Evolutionary conservation across 805 yeast species (phyloP), one percentile per base, ranked within the genome.

Genomic region (Saturnispora quitensis): DNA sequence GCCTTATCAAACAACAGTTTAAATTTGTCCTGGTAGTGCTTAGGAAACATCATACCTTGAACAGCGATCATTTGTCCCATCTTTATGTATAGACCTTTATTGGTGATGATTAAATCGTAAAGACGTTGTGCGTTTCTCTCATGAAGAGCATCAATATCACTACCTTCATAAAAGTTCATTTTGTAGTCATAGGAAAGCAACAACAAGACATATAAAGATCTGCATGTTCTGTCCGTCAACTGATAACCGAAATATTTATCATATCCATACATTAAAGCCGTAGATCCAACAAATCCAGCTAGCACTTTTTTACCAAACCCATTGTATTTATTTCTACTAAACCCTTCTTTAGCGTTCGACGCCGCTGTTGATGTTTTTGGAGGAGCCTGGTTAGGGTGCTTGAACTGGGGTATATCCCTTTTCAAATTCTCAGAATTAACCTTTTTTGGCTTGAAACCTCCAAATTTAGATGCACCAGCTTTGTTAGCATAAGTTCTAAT

Each of bases 1-100:
- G 91, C 93, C 47, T 73, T 71, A 61, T 86, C 93, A 59, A 83
- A 86, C 47, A 86, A 66, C 52, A 68, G 65, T 13, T 73, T 69
- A 60, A 86, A 81, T 58, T 76, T 67, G 40, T 70, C 73, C 56
- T 81, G 87, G 65, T 71, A 84, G 20, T 80, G 83, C 35, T 70
- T 64, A 2, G 95, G 95, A 56, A 86, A 77, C 59, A 83, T 71
- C 27, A 75, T 67, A 0, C 88, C 81, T 62, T 86, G 93, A 60
- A 85, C 80, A 2, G 93, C 91, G 45, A 86, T 74, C 48, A 86
- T 82, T 71, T 86, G 93, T 24, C 93, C 95, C 58, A 84, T 65
- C 63, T 86, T 86, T 63, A 86, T 81, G 61, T 84, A 86, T 18
- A 86, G 70, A 1, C 86, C 85, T 56, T 74, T 76, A 60, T 80